Evolutionary conservation across 257 asterid genomes (phyloP).

Genomic region (Nicotiana attenuata): DNA sequence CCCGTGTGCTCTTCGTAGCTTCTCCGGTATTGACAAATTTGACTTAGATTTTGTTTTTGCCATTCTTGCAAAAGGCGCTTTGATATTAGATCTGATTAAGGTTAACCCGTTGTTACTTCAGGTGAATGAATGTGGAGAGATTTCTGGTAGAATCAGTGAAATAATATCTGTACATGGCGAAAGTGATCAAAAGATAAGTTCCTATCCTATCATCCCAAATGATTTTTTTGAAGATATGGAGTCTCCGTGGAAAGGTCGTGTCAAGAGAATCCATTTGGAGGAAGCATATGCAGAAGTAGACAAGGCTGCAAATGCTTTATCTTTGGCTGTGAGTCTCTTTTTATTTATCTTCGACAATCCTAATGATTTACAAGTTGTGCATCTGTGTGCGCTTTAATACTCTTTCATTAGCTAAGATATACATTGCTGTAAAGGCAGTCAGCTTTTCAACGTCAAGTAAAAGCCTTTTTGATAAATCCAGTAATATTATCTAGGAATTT

Average conservation of each 20-base stretch:
- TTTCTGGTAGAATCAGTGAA: conserved; percentile 74
- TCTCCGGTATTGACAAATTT: not conserved
- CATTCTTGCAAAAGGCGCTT: conserved; percentile 5
- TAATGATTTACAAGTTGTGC: not conserved
- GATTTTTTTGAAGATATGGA: conserved; percentile 89
- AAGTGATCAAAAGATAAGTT: conserved; percentile 58
- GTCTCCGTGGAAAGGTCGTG: conserved; percentile 96
- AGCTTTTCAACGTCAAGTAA: not conserved
- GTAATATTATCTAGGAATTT: not conserved
- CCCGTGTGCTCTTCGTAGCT: not conserved
- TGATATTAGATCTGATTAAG: not conserved
- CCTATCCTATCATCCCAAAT: conserved; percentile 45
- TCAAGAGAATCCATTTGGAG: conserved; percentile 82
- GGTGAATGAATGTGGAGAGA: conserved; percentile 69
- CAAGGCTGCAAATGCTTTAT: conserved; percentile 67
- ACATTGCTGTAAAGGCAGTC: not conserved
- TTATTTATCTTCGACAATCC: not conserved
- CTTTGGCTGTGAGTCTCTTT: conserved; percentile 58
- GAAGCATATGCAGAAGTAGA: conserved; percentile 77
- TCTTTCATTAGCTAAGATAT: not conserved
- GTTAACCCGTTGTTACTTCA: conserved; percentile 21
- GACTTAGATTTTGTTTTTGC: not conserved
- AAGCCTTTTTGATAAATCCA: not conserved
- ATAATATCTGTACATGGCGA: conserved; percentile 77
- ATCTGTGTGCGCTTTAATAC: not conserved